Evolutionary conservation across 2,329 filamentous ascomycete species (phyloP).

Genomic region (Alternaria gaisen): DNA sequence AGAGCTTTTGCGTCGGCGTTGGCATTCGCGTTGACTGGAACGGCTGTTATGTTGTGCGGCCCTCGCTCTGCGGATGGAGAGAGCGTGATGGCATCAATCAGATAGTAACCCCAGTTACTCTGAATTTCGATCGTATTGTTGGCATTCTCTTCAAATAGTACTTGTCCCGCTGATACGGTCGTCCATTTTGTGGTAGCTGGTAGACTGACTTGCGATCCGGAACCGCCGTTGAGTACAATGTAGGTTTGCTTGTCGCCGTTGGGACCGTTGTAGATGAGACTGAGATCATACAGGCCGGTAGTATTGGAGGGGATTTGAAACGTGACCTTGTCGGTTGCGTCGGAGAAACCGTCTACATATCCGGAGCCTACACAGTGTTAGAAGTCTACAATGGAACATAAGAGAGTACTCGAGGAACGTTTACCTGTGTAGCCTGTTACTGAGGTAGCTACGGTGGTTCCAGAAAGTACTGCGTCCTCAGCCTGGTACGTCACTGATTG

Average conservation of each 20-base stretch:
- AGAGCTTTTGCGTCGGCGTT: conserved; percentile 51
- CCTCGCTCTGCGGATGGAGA: conserved; percentile 49
- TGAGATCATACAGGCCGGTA: conserved; percentile 56
- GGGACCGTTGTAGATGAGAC: conserved; percentile 56
- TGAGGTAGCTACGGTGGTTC: neutral
- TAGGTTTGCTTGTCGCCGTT: conserved; percentile 59
- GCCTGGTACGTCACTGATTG: conserved; percentile 22
- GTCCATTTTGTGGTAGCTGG: conserved; percentile 52
- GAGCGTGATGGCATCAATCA: conserved; percentile 57
- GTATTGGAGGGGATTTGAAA: conserved; percentile 52
- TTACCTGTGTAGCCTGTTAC: conserved; percentile 9
- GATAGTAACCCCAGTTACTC: conserved; percentile 61
- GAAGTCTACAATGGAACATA: neutral
- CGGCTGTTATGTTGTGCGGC: conserved; percentile 52
- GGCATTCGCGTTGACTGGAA: conserved; percentile 53
- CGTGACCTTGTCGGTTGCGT: conserved; percentile 54
- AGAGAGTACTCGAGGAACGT: neutral
- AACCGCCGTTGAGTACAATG: conserved; percentile 56
- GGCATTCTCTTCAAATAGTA: conserved; percentile 54
- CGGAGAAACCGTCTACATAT: conserved; percentile 60
- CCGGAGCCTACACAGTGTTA: conserved; percentile 50
- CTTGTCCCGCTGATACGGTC: conserved; percentile 55
- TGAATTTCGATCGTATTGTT: conserved; percentile 58
- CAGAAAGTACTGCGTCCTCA: conserved; percentile 1
- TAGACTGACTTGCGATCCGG: conserved; percentile 54